Percentiles rank a stretch among this genome's conserved stretches.
Conservation (phyloP, 2,329 filamentous ascomycete genomes). For the Tolypocladium capitatum region DNA sequence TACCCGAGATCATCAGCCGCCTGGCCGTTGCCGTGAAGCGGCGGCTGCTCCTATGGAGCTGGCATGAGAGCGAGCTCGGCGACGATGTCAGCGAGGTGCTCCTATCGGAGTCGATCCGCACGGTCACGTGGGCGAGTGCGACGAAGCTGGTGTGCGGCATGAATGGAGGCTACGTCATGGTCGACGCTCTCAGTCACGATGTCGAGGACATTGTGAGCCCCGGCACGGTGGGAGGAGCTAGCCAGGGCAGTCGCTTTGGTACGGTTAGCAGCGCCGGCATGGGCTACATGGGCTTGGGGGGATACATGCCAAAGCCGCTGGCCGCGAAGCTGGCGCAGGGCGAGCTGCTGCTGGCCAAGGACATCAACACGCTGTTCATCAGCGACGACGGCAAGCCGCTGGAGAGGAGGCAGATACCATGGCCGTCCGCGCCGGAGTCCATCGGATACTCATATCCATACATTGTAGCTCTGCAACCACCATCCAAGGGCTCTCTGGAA, state of each 20-base stretch:
- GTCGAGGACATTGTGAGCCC: slow-evolving; percentile 70
- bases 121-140: slow-evolving; percentile 80
- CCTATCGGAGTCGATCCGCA: slow-evolving; percentile 72
- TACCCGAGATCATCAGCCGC: slow-evolving; percentile 84
- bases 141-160: slow-evolving; percentile 81
- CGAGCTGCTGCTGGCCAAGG: slow-evolving; percentile 87
- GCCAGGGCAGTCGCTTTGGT: slow-evolving; percentile 62
- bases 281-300: slow-evolving; percentile 92
- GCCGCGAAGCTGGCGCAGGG: slow-evolving; percentile 71
- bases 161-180: slow-evolving; percentile 80
- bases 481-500: slow-evolving; percentile 73
- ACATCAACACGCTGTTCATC: slow-evolving; percentile 90
- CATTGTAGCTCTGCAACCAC: slow-evolving; percentile 71
- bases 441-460: slow-evolving; percentile 97
- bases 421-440: slow-evolving; percentile 75
- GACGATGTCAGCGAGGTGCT: slow-evolving; percentile 63
- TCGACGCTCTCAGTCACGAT: slow-evolving; percentile 65
- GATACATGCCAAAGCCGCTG: slow-evolving; percentile 82
- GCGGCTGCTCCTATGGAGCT: slow-evolving; percentile 80
- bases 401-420: slow-evolving; percentile 81
- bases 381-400: slow-evolving; percentile 69
- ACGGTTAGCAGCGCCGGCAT: slow-evolving; percentile 75
- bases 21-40: slow-evolving; percentile 89
- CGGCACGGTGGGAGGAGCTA: slow-evolving; percentile 50
- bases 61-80: slow-evolving; percentile 85